A percentile compares a stretch with the other conserved stretches of the same genome.
phyloP scores from a whole-genome alignment of 1,284 basidiomycete genomes.

The Ceratobasidium sp. region DNA sequence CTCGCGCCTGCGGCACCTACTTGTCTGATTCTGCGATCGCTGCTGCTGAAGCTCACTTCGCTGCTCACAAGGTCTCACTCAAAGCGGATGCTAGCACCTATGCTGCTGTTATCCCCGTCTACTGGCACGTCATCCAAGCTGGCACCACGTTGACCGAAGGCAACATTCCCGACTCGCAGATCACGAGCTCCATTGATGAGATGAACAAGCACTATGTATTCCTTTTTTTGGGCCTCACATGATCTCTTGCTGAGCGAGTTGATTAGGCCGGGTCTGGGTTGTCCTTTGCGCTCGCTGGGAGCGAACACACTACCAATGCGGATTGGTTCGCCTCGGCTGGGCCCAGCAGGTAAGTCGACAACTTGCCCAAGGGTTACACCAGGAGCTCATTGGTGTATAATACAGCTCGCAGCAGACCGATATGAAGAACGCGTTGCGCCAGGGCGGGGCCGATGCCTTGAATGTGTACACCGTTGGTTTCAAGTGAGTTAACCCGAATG shows the following conservation, averaged over 20 bases:
- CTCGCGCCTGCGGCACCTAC: constrained; percentile 26
- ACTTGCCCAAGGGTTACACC: background rate
- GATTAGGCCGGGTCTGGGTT: constrained; percentile 52
- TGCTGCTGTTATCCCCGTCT: constrained; percentile 51
- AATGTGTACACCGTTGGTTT: constrained; percentile 55
- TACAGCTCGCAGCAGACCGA: constrained; percentile 53
- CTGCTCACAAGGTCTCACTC: constrained; percentile 10
- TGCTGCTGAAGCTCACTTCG: constrained; percentile 53
- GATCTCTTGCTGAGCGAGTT: background rate
- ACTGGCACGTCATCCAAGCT: constrained; percentile 60
- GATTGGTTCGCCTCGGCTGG: constrained; percentile 25
- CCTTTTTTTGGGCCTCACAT: background rate
- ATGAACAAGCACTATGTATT: constrained; percentile 58
- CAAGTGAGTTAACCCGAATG: constrained; percentile 45
- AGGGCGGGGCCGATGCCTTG: constrained; percentile 51
- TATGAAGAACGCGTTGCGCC: constrained; percentile 56
- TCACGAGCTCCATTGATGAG: constrained; percentile 56
- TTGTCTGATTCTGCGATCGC: constrained; percentile 6
- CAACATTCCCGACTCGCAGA: constrained; percentile 57
- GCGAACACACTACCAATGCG: constrained; percentile 57
- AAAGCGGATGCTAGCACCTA: constrained; percentile 13
- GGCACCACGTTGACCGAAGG: constrained; percentile 55
- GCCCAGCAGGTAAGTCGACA: background rate
- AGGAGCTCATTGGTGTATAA: background rate
- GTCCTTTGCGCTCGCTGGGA: constrained; percentile 57